Percentiles rank a stretch among this genome's conserved stretches.
These are phyloP conservation scores for Cyclotella atomus DNA, from an alignment of 108 stramenopile species.

Conservation along the genomic window DNA sequence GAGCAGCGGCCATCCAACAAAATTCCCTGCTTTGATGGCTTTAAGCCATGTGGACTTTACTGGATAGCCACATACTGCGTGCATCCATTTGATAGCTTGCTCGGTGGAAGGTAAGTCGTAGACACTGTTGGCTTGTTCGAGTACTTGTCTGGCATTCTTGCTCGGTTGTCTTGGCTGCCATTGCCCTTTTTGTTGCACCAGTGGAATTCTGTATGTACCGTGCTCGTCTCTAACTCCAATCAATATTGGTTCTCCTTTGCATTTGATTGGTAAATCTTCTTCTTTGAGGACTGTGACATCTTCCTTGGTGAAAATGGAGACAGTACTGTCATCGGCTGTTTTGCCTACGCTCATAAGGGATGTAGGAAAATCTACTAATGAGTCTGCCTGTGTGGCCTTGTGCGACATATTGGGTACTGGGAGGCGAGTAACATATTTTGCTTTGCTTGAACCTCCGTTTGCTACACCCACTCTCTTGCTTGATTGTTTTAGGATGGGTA, in stretches of 20 bases:
- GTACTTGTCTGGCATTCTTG: not conserved
- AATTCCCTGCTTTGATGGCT: constrained; percentile 20
- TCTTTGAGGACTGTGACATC: constrained; percentile 20
- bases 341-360: constrained; percentile 25
- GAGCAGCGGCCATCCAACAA: constrained; percentile 23
- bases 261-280: constrained; percentile 17
- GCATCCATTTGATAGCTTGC: not conserved
- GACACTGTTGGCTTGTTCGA: constrained; percentile 23
- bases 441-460: constrained; percentile 20
- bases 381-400: constrained; percentile 11
- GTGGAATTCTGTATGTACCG: constrained; percentile 18
- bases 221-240: constrained; percentile 22
- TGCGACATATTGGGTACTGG: not conserved
- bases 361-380: constrained; percentile 17
- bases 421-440: constrained; percentile 6
- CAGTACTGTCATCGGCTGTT: constrained; percentile 13
- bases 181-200: constrained; percentile 15
- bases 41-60: constrained; percentile 3
- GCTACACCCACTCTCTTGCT: constrained; percentile 21
- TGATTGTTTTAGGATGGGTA: constrained; percentile 18
- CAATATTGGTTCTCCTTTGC: constrained; percentile 20
- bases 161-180: constrained; percentile 2
- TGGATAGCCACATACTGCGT: constrained; percentile 3
- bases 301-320: constrained; percentile 19
- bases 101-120: constrained; percentile 25